phyloP scores from a whole-genome alignment of 1,284 basidiomycete species.

The Ganoderma lingzhi region DNA sequence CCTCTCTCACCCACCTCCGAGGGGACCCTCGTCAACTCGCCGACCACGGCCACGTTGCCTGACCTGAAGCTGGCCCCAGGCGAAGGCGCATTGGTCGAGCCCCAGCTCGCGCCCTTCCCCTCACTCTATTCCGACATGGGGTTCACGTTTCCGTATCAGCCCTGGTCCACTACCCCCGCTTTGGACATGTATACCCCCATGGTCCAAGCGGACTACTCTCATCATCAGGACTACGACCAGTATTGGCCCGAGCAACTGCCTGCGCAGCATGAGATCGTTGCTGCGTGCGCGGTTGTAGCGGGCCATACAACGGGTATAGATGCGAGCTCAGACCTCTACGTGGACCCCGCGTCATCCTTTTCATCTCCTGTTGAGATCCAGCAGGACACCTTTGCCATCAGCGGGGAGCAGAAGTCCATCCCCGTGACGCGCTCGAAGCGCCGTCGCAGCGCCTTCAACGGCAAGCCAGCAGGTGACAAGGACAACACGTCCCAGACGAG shows the following conservation, averaged over 20 bases:
- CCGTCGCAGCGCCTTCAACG: neutral
- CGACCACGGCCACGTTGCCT: neutral
- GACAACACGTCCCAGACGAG: neutral
- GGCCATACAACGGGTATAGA: constrained; percentile 5
- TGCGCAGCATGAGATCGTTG: constrained; percentile 11
- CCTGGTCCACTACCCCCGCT: neutral
- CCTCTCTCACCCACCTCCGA: constrained; percentile 1
- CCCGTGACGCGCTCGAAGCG: neutral
- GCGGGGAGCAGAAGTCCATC: neutral
- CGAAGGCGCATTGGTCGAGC: neutral
- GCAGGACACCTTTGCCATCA: neutral
- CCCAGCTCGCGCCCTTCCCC: neutral
- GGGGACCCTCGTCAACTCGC: constrained; percentile 1
- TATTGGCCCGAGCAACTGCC: neutral
- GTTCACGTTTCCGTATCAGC: constrained; percentile 2
- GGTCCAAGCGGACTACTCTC: neutral
- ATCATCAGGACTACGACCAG: neutral
- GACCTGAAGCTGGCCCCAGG: neutral
- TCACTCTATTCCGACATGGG: neutral
- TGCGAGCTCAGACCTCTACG: neutral
- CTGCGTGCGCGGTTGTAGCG: constrained; percentile 6
- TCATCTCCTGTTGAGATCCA: neutral
- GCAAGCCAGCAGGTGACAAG: neutral
- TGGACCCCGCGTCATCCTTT: neutral
- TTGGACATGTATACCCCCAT: neutral